phyloP scores from a whole-genome alignment of 257 asterid species.

The Nicotiana noctiflora region DNA sequence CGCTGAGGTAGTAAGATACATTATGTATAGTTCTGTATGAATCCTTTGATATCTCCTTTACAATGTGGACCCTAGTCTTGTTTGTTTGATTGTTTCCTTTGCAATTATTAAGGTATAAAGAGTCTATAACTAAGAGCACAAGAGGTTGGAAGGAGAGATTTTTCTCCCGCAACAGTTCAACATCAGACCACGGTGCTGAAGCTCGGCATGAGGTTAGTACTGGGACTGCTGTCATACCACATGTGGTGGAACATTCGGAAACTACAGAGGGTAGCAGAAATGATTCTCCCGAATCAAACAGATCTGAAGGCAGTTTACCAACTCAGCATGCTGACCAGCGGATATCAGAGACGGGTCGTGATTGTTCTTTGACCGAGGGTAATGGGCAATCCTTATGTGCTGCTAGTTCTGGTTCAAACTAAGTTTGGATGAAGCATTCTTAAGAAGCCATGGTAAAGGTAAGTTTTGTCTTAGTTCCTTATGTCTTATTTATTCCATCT shows the following conservation, averaged over 20 bases:
- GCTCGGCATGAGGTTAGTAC: slow-evolving; percentile 36
- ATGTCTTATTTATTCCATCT: no score
- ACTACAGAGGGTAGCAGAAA: slow-evolving; percentile 41
- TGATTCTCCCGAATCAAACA: slow-evolving; percentile 25
- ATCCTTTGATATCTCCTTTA: neutral
- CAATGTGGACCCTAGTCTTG: slow-evolving; percentile 25
- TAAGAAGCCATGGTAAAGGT: neutral
- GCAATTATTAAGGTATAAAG: slow-evolving; percentile 59
- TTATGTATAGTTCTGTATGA: neutral
- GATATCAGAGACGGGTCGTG: slow-evolving; percentile 14
- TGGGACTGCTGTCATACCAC: slow-evolving; percentile 33
- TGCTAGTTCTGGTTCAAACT: slow-evolving; percentile 47
- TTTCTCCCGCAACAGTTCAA: slow-evolving; percentile 56
- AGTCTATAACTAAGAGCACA: slow-evolving; percentile 79
- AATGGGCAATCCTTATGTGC: slow-evolving; percentile 35
- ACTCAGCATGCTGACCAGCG: slow-evolving; percentile 20
- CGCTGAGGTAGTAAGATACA: slow-evolving; percentile 45
- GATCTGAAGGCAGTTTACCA: slow-evolving; percentile 21
- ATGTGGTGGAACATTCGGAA: slow-evolving; percentile 62
- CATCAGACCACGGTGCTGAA: slow-evolving; percentile 38
- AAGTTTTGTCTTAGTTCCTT: no score
- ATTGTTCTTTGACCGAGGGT: slow-evolving; percentile 32
- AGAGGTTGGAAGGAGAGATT: slow-evolving; percentile 95
- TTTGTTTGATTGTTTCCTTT: slow-evolving; percentile 51
- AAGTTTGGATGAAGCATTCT: slow-evolving; percentile 11